These are phyloP conservation scores for Trichoderma reesei DNA, from an alignment of 495 filamentous ascomycete genomes.

Conservation along the genomic window DNA sequence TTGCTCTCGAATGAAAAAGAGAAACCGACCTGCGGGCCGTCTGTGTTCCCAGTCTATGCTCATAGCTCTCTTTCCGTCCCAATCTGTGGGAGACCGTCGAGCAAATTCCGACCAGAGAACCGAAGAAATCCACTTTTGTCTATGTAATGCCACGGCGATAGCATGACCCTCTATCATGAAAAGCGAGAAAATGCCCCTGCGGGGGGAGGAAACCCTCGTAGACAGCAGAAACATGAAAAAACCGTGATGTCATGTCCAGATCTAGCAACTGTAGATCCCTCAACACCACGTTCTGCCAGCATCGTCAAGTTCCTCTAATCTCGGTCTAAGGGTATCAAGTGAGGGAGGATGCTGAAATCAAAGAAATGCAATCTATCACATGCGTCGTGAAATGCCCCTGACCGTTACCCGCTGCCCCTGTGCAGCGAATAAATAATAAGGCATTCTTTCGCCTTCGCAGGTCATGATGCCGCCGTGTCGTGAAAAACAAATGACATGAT, in stretches of 20 bases:
- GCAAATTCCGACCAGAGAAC: constrained; percentile 30
- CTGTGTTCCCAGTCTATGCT: constrained; percentile 7
- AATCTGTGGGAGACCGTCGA: constrained; percentile 15
- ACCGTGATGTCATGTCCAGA: constrained; percentile 24
- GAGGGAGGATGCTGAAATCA: constrained; percentile 14
- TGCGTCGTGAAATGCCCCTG: constrained; percentile 13
- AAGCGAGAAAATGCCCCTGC: constrained; percentile 29
- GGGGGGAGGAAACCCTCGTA: constrained; percentile 26
- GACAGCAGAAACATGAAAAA: constrained; percentile 21
- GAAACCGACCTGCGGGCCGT: constrained; percentile 1
- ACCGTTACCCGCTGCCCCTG: constrained; percentile 12
- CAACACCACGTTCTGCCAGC: constrained; percentile 15
- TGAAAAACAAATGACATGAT: constrained; percentile 6
- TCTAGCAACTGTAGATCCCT: constrained; percentile 22
- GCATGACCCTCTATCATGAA: constrained; percentile 33
- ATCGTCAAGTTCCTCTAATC: constrained; percentile 13
- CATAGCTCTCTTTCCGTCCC: constrained; percentile 2
- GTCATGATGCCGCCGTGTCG: constrained; percentile 14
- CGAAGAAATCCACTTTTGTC: constrained; percentile 53
- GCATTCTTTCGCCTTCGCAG: constrained; percentile 11
- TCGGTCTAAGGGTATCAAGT: constrained; percentile 36
- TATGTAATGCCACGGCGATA: constrained; percentile 36
- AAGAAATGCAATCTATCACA: constrained; percentile 16
- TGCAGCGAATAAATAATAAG: constrained; percentile 5
- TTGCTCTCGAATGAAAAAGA: constrained; percentile 9